Base-by-base conservation (phyloP, 73 alveolate species). In the Symbiodinium pilosum region DNA sequence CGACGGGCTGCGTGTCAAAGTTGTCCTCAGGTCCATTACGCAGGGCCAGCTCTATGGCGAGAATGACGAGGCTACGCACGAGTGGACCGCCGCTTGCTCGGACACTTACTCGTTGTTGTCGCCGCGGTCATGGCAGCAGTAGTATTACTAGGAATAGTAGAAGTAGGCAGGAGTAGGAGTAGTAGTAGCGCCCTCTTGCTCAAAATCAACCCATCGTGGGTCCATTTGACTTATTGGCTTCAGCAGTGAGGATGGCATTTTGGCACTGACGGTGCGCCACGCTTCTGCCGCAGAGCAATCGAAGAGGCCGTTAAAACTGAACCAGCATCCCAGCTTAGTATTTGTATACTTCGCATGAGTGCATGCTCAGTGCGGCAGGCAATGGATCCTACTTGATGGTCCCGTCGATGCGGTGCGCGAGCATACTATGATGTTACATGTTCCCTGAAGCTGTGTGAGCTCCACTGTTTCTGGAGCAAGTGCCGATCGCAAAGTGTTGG, bases 301-400 rank as follows among this genome's bases (percentile, higher is more conserved):
- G 77, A 99, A 99, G 68, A 99, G 99, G 94, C 73, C 20, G 2
- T 26, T 54, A 26, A 0, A 3, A 16, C 73, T 24, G 26, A n/a
- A 54, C 28, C 32, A 11, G 34, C 73, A 54, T 8, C 26, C 32
- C 28, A n/a, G 26, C 20, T 0, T 9, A 11, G 32, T 54, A 54
- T n/a, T n/a, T n/a, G 4, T 12, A 14, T 54, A n/a, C 73, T 54
- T 54, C 32, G 2, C 11, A 26, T 30, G 73, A n/a, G 26, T 11
- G 32, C 73, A 54, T 18, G n/a, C n/a, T n/a, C n/a, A n/a, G n/a
- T n/a, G n/a, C n/a, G n/a, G 73, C 34, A 54, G 73, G 81, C 99
- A 99, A 92, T 99, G 99, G 99, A 99, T 99, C 93, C 99, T 99
- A 56, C 99, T 99, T 94, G 99, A 99, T 99, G 99, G 99, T 28